These are phyloP conservation scores for Polyplosphaeria fusca DNA, from an alignment of 495 filamentous ascomycete genomes.

Conservation along the genomic window DNA sequence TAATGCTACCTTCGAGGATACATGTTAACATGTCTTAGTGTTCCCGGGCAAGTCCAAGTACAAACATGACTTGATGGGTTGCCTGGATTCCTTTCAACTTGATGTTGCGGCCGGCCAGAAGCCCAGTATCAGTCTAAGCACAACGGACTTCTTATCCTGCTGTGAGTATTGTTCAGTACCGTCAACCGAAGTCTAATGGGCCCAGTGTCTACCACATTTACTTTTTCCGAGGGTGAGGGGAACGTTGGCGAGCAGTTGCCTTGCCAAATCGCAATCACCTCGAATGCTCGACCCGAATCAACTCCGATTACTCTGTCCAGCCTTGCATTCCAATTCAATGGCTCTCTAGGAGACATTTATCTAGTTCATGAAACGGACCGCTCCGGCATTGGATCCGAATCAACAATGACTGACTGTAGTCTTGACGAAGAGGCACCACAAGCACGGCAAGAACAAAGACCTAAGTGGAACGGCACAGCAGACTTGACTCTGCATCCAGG, in stretches of 20 bases:
- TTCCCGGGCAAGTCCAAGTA: slow-evolving; percentile 61
- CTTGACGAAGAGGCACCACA: slow-evolving; percentile 28
- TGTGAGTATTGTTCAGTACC: slow-evolving; percentile 45
- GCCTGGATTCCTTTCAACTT: slow-evolving; percentile 53
- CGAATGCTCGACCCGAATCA: slow-evolving; percentile 60
- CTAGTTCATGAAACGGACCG: slow-evolving; percentile 25
- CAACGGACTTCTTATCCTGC: slow-evolving; percentile 67
- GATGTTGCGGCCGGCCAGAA: slow-evolving; percentile 49
- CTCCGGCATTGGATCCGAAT: background rate
- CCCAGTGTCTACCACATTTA: slow-evolving; percentile 63
- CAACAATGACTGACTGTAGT: slow-evolving; percentile 4
- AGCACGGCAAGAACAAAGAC: slow-evolving; percentile 15
- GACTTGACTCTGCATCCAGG: slow-evolving; percentile 68
- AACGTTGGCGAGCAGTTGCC: slow-evolving; percentile 76
- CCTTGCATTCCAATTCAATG: slow-evolving; percentile 46
- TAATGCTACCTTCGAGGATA: background rate
- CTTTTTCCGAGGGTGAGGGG: slow-evolving; percentile 70
- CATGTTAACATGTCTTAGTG: slow-evolving; percentile 19
- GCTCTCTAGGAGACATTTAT: slow-evolving; percentile 31
- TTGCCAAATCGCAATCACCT: slow-evolving; percentile 71
- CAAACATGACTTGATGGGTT: slow-evolving; percentile 71
- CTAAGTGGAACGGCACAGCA: slow-evolving; percentile 51
- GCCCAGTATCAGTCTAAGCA: slow-evolving; percentile 61
- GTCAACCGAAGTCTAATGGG: slow-evolving; percentile 1
- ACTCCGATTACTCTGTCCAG: slow-evolving; percentile 62